Evolutionary conservation across 1,284 basidiomycete genomes (phyloP).

Genomic region (Ustanciosporium gigantosporum): DNA sequence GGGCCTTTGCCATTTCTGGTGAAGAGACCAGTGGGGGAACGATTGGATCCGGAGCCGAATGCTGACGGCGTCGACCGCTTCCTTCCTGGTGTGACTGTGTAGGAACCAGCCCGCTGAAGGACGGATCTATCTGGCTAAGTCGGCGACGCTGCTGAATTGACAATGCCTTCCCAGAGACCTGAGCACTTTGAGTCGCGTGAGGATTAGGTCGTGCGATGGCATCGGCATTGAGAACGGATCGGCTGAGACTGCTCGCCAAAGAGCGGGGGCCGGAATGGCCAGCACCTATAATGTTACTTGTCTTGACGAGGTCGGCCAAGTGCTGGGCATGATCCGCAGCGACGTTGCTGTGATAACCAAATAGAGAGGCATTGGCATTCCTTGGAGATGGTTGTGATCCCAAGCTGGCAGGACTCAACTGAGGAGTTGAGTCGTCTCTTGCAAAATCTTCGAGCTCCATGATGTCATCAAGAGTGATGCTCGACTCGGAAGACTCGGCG

Average conservation of each 20-base stretch:
- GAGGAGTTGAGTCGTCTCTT: conserved; percentile 10
- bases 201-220: conserved; percentile 14
- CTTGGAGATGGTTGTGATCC: conserved; percentile 15
- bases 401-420: conserved; percentile 18
- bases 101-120: background rate
- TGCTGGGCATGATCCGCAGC: conserved; percentile 28
- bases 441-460: conserved; percentile 4
- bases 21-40: conserved; percentile 9
- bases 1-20: conserved; percentile 10
- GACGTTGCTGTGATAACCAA: conserved; percentile 30
- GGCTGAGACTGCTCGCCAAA: conserved; percentile 29
- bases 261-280: conserved; percentile 31
- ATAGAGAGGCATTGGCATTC: conserved; percentile 15
- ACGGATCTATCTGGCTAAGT: conserved; percentile 13
- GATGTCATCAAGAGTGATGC: conserved; percentile 10
- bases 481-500: conserved; percentile 6
- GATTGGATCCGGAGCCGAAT: conserved; percentile 22
- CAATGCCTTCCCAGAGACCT: conserved; percentile 1
- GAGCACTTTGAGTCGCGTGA: background rate
- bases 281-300: conserved; percentile 15
- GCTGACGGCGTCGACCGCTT: conserved; percentile 24
- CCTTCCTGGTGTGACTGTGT: too few species aligned
- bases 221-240: conserved; percentile 24
- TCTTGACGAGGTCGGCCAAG: conserved; percentile 27
- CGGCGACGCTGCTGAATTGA: conserved; percentile 42